Evolutionary conservation across 305 asterid genomes (phyloP).

Genomic region (Ruellia speciosa): DNA sequence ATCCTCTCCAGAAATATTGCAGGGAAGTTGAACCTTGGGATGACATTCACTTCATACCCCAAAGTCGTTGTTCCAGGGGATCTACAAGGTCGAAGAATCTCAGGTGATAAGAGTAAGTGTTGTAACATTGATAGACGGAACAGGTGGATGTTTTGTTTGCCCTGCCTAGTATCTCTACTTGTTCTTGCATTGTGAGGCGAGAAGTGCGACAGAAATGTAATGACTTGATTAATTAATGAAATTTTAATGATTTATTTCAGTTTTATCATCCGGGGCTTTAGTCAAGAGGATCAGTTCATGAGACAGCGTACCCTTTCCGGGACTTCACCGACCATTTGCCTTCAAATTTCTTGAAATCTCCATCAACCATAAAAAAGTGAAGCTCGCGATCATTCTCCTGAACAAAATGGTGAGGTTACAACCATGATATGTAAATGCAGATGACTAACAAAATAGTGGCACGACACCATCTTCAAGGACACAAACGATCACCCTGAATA

Average conservation of each 20-base stretch:
- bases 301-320: conserved; percentile 41
- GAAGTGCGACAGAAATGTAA: too few species aligned
- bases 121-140: too few species aligned
- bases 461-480: too few species aligned
- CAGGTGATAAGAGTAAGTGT: not conserved
- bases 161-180: too few species aligned
- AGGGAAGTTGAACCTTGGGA: conserved; percentile 87
- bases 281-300: too few species aligned
- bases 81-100: too few species aligned
- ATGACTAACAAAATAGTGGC: too few species aligned
- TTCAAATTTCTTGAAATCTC: conserved; percentile 95
- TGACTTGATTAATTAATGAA: too few species aligned
- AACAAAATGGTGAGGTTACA: not conserved
- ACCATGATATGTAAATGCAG: too few species aligned
- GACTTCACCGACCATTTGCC: conserved; percentile 87
- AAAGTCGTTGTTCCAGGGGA: conserved; percentile 38
- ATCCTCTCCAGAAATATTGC: conserved; percentile 90
- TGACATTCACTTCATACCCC: conserved; percentile 76
- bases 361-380: conserved; percentile 84
- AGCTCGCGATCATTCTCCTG: conserved; percentile 67
- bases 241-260: too few species aligned
- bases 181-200: not conserved
- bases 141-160: too few species aligned
- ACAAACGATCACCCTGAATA: not conserved
- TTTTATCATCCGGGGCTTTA: too few species aligned